Base-by-base conservation (phyloP, 2,329 filamentous ascomycete species). In the Ascochyta rabiei region DNA sequence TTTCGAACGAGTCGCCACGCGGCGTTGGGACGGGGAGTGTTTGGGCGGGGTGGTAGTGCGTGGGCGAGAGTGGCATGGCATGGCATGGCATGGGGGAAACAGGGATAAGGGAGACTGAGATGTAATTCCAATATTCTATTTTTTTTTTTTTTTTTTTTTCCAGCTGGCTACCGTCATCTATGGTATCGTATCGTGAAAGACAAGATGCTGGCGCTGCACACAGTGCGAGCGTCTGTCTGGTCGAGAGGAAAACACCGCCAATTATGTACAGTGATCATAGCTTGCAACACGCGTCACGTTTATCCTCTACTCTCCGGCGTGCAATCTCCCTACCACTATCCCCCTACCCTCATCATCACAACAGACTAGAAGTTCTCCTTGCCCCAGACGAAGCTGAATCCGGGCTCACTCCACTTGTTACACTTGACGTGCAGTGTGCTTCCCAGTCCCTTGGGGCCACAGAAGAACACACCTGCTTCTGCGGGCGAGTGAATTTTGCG, bases 321-420 rank as follows among this genome's bases (percentile, higher is more conserved):
- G 18, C 4, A 31, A 38, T 18, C 13, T 23, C 31, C 18, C 18
- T 24, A 6, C 23, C 33, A 31, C 18, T 2, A n/a, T 21, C 15
- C 9, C 12, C n/a, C 19, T 7, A 16, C n/a, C 8, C 24, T 31
- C n/a, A 10, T n/a, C 3, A 0, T 10, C 3, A 24, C 42, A 18
- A 31, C 16, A 46, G 24, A 30, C 67, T 84, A 87, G 69, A 87
- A 88, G 72, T 88, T 88, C 76, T 88, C 86, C 72, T 88, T 88
- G 68, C 85, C 85, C 85, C 85, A 88, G 42, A 87, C 84, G 64
- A 85, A 88, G 42, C 82, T 84, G 74, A 87, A 88, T 33, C 84
- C 89, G 71, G 89, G 89, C 70, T 93, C 89, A 54, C 88, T 90
- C 78, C 93, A 93, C 81, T 91, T 91, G 75, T 93, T 95, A 76